phyloP scores from a whole-genome alignment of 2,329 filamentous ascomycete genomes.

The Penicillium polonicum region DNA sequence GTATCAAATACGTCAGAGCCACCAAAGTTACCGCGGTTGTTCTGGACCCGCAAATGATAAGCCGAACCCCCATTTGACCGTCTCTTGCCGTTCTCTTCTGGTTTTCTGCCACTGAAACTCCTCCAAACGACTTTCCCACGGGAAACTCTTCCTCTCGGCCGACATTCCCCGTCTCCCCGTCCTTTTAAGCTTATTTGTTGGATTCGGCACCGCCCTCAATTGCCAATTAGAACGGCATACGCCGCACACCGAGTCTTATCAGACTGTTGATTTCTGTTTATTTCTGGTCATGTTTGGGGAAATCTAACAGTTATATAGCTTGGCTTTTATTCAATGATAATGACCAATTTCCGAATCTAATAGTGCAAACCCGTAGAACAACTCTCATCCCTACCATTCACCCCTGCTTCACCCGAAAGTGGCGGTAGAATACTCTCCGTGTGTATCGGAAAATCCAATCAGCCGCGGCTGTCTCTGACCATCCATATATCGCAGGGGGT shows the following conservation, averaged over 20 bases:
- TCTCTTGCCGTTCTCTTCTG: no score
- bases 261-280: neutral
- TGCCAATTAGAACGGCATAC: constrained; percentile 15
- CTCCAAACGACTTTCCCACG: constrained; percentile 18
- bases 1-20: constrained; percentile 24
- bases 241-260: constrained; percentile 23
- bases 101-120: neutral
- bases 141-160: constrained; percentile 29
- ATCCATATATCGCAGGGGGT: neutral
- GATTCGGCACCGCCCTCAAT: neutral
- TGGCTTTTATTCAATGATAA: constrained; percentile 6
- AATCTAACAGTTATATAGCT: constrained; percentile 15
- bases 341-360: constrained; percentile 10
- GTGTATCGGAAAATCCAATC: constrained; percentile 14
- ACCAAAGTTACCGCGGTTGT: constrained; percentile 23
- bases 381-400: neutral
- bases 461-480: constrained; percentile 18
- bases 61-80: constrained; percentile 5
- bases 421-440: constrained; percentile 6
- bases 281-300: constrained; percentile 8
- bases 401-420: constrained; percentile 12
- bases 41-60: constrained; percentile 12
- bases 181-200: neutral
- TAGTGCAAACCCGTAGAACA: neutral
- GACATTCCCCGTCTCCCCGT: constrained; percentile 19